These are phyloP conservation scores for Pisolithus orientalis DNA, from an alignment of 768 basidiomycete genomes.

Conservation along the genomic window DNA sequence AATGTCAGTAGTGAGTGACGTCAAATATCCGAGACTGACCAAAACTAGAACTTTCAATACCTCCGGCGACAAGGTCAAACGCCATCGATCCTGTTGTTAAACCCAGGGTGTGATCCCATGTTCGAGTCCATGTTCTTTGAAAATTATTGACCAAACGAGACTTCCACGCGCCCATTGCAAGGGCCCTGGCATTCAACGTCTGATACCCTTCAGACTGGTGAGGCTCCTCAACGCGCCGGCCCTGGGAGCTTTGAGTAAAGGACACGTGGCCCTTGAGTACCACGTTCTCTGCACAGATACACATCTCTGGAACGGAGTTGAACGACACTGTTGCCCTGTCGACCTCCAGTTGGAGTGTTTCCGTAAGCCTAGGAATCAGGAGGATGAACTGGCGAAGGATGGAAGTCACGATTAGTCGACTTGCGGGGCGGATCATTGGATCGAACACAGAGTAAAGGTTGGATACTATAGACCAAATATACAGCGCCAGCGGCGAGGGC, in stretches of 20 bases:
- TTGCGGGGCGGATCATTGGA: slow-evolving; percentile 54
- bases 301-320: slow-evolving; percentile 43
- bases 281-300: slow-evolving; percentile 45
- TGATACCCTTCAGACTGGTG: slow-evolving; percentile 8
- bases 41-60: slow-evolving; percentile 38
- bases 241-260: slow-evolving; percentile 45
- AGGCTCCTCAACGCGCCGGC: slow-evolving; percentile 8
- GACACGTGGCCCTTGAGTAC: slow-evolving; percentile 48
- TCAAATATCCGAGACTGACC: slow-evolving; percentile 21
- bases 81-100: slow-evolving; percentile 52
- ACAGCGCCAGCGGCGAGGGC: slow-evolving; percentile 30
- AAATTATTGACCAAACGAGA: slow-evolving; percentile 54
- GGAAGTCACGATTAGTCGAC: slow-evolving; percentile 50
- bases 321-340: slow-evolving; percentile 49
- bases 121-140: slow-evolving; percentile 58
- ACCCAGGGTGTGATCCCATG: slow-evolving; percentile 67
- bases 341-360: slow-evolving; percentile 63
- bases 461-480: slow-evolving; percentile 27
- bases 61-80: slow-evolving; percentile 42
- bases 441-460: slow-evolving; percentile 42
- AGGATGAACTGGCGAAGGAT: slow-evolving; percentile 54
- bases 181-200: slow-evolving; percentile 30
- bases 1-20: neutral
- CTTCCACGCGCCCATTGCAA: slow-evolving; percentile 56
- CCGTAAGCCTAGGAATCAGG: slow-evolving; percentile 62